A percentile compares a stretch with the other conserved stretches of the same genome.
Evolutionary conservation across 2,329 filamentous ascomycete genomes (phyloP).

Genomic region (Colletotrichum orbiculare): DNA sequence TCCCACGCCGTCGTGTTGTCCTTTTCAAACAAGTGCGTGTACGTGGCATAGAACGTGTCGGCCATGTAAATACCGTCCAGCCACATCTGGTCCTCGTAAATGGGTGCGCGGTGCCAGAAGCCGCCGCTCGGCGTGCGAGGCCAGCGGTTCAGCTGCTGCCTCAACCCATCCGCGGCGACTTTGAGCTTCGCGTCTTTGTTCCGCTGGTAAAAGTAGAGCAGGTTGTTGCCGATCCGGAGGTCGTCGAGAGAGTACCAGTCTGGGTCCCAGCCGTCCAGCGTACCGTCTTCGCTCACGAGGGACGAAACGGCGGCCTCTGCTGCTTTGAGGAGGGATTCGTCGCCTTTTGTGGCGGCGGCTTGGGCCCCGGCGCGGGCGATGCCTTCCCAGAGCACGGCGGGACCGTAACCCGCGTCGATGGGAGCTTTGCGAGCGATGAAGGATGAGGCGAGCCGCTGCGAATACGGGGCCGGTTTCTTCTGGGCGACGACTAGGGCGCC

Average conservation of each 20-base stretch:
- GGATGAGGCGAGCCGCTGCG: constrained; percentile 28
- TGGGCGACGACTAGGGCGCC: constrained; percentile 4
- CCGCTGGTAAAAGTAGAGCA: constrained; percentile 60
- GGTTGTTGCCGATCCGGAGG: constrained; percentile 63
- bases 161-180: constrained; percentile 57
- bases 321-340: constrained; percentile 8
- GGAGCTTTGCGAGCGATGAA: constrained; percentile 20
- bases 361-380: constrained; percentile 25
- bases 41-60: constrained; percentile 55
- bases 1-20: constrained; percentile 54
- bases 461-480: constrained; percentile 10
- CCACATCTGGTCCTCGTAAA: constrained; percentile 67
- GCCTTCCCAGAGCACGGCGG: constrained; percentile 29
- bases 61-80: constrained; percentile 66
- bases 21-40: constrained; percentile 50
- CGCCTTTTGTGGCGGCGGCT: not conserved
- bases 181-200: constrained; percentile 60
- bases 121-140: constrained; percentile 62
- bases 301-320: constrained; percentile 29
- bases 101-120: constrained; percentile 60
- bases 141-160: constrained; percentile 58
- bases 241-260: constrained; percentile 63
- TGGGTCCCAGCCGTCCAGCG: constrained; percentile 58
- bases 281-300: constrained; percentile 49
- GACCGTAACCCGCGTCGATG: constrained; percentile 22